phyloP scores from a whole-genome alignment of 2,329 filamentous ascomycete species.

The Trichoderma endophyticum region DNA sequence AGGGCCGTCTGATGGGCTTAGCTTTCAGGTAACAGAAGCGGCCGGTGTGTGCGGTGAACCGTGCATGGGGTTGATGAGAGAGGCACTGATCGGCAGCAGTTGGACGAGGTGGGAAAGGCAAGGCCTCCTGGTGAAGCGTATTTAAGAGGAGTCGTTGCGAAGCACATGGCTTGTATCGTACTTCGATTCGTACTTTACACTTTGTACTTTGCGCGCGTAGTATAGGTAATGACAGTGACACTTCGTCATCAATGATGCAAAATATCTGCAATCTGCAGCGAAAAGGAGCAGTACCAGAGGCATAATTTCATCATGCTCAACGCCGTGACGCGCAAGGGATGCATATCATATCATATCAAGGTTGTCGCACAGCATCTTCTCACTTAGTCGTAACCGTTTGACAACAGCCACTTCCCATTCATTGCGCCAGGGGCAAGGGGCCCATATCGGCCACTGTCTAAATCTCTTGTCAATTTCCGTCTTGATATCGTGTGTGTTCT shows the following conservation, averaged over 20 bases:
- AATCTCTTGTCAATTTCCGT: not conserved
- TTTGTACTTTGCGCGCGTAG: not conserved
- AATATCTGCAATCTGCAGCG: not conserved
- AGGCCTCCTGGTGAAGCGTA: not conserved
- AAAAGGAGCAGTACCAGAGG: not conserved
- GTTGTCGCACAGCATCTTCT: not conserved
- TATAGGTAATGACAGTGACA: not conserved
- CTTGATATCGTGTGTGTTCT: not conserved
- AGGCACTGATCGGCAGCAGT: conserved; percentile 10
- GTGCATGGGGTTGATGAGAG: conserved; percentile 2
- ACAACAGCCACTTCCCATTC: not conserved
- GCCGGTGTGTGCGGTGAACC: conserved; percentile 1
- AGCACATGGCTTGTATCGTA: not conserved
- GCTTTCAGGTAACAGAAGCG: conserved; percentile 8
- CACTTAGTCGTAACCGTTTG: not conserved
- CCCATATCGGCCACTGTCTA: not conserved
- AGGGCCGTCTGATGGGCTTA: conserved; percentile 8
- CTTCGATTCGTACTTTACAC: not conserved
- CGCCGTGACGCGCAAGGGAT: not conserved
- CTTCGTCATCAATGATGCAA: not conserved
- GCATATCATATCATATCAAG: not conserved
- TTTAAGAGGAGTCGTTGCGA: not conserved
- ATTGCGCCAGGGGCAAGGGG: not conserved
- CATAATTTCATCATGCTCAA: not conserved
- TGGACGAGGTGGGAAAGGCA: not conserved